These are phyloP conservation scores for Suillus placidus DNA, from an alignment of 768 basidiomycete genomes.

Conservation along the genomic window DNA sequence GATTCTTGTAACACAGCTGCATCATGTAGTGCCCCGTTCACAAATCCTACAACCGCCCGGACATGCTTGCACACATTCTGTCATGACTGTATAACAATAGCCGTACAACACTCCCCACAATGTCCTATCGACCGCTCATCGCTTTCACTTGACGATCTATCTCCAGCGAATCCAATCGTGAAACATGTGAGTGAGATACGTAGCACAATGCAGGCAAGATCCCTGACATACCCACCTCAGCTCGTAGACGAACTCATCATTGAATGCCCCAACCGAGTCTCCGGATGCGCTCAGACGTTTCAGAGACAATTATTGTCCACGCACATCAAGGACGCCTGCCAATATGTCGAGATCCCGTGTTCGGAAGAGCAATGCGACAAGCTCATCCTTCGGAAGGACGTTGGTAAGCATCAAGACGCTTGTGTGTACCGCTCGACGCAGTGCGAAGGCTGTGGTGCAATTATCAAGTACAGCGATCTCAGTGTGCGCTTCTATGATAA, in stretches of 20 bases:
- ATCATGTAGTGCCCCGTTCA: slow-evolving; percentile 62
- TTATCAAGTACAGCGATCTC: slow-evolving; percentile 38
- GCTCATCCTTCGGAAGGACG: slow-evolving; percentile 48
- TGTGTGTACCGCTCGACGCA: slow-evolving; percentile 40
- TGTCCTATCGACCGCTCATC: slow-evolving; percentile 87
- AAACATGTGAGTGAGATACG: slow-evolving; percentile 47
- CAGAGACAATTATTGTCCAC: slow-evolving; percentile 67
- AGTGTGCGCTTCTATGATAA: slow-evolving; percentile 35
- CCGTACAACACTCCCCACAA: slow-evolving; percentile 69
- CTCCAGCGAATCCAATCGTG: slow-evolving; percentile 72
- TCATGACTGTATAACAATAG: slow-evolving; percentile 72
- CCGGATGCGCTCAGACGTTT: slow-evolving; percentile 64
- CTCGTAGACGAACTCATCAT: slow-evolving; percentile 83
- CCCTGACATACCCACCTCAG: slow-evolving; percentile 39
- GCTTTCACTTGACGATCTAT: slow-evolving; percentile 58
- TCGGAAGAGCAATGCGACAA: slow-evolving; percentile 48
- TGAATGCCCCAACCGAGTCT: slow-evolving; percentile 60
- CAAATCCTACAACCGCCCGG: slow-evolving; percentile 71
- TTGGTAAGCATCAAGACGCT: slow-evolving; percentile 42
- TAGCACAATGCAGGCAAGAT: slow-evolving; percentile 9
- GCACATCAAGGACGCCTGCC: slow-evolving; percentile 66
- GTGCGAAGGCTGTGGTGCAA: slow-evolving; percentile 43
- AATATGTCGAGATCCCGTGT: slow-evolving; percentile 57
- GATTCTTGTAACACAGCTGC: slow-evolving; percentile 4
- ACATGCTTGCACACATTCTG: slow-evolving; percentile 86